Evolutionary conservation across 805 yeast species (phyloP), one percentile per base, ranked within the genome.

Genomic region (Cyberlindnera japonica): DNA sequence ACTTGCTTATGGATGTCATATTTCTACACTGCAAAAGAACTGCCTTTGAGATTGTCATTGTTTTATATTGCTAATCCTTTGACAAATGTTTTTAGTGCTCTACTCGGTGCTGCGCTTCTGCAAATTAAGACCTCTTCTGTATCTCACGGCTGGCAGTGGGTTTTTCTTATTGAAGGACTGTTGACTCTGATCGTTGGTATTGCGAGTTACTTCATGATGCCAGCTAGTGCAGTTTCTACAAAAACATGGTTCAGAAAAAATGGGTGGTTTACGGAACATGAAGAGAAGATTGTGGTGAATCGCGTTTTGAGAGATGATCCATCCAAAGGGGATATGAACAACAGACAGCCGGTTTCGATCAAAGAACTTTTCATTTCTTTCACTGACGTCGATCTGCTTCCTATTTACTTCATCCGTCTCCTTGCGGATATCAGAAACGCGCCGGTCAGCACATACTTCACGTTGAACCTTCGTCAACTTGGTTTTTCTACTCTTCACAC

Each of bases 101-200:
- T 79, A 17, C 59, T 74, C 23, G 80, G 79, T 0, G 75, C 68
- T 46, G 87, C 78, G 2, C 58, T 81, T 28, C 63, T 79, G 37
- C 68, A 67, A 40, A 62, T 81, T 59, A 62, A 74, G 23, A 79
- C 77, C 14, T 43, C 51, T 2, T 45, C 49, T 13, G 71, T 76
- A 4, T 59, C 64, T 54, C 83, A 60, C 9, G 82, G 83, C 18
- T 82, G 88, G 88, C 66, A 73, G 38, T 82, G 81, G 78, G 62
- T 82, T 17, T 82, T 82, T 48, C 53, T 82, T 15, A 67, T 83
- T 38, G 86, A 81, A 54, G 88, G 89, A 5, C 38, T 71, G 6
- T 50, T 79, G 31, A 79, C 88, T 2, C 57, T 79, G 5, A 15
- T 54, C 3, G 66, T 82, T 47, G 88, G 87, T 2, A 21, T 76